A percentile compares a stretch with the other conserved stretches of the same genome.
Evolutionary conservation across 768 basidiomycete genomes (phyloP).

Genomic region (Boletus vermiculosoides): DNA sequence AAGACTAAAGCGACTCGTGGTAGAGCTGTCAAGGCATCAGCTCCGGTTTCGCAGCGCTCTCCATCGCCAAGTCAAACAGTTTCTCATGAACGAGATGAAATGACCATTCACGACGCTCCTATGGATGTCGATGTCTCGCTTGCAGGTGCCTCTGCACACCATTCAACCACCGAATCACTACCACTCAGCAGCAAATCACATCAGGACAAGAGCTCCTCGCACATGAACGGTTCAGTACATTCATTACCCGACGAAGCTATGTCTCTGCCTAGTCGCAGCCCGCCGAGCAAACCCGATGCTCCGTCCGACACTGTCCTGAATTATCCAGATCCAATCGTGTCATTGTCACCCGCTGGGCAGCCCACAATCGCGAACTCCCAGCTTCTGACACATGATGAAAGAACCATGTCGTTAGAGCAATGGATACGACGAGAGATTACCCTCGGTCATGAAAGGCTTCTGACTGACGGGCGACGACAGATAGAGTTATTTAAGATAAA

Average conservation of each 20-base stretch:
- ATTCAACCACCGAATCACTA: background rate
- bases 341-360: conserved; percentile 12
- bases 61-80: conserved; percentile 10
- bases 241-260: background rate
- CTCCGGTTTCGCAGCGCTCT: conserved; percentile 12
- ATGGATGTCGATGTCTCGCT: background rate
- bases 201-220: background rate
- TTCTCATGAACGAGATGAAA: background rate
- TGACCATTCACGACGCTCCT: background rate
- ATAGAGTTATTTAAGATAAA: conserved; percentile 48
- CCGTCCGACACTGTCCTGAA: background rate
- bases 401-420: conserved; percentile 79
- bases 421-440: conserved; percentile 78
- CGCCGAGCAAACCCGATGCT: background rate
- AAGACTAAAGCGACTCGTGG: conserved; percentile 22
- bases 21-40: conserved; percentile 21
- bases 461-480: conserved; percentile 49
- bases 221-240: background rate
- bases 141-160: background rate
- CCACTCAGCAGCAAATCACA: background rate
- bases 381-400: conserved; percentile 45
- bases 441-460: conserved; percentile 59
- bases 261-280: background rate
- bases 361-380: conserved; percentile 15
- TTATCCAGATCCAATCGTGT: conserved; percentile 12